Evolutionary conservation across 2,329 filamentous ascomycete genomes (phyloP).

Genomic region (Fusarium zealandicum): DNA sequence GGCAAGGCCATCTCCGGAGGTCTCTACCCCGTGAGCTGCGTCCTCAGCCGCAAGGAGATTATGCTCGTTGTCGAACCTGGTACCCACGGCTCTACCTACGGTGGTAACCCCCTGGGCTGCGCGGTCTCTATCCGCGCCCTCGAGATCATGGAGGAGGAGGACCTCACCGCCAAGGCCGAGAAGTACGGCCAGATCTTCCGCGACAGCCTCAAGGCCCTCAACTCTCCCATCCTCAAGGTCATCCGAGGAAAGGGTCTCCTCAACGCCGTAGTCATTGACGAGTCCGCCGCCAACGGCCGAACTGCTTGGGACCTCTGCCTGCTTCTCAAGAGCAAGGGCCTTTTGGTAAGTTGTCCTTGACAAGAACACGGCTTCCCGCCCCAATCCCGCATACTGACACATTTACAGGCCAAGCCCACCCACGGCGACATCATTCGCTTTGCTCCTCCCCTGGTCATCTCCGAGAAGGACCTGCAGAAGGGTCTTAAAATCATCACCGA

Average conservation of each 20-base stretch:
- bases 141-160: conserved; percentile 91
- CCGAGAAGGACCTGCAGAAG: conserved; percentile 81
- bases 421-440: conserved; percentile 98
- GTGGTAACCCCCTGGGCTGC: conserved; percentile 93
- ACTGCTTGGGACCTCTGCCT: conserved; percentile 97
- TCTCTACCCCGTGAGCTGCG: conserved; percentile 98
- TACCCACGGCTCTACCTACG: conserved; percentile 98
- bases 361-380: background rate
- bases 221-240: conserved; percentile 79
- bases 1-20: conserved; percentile 98
- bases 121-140: conserved; percentile 95
- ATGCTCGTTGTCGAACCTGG: conserved; percentile 97
- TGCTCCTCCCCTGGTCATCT: conserved; percentile 95
- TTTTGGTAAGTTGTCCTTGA: conserved; percentile 72
- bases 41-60: conserved; percentile 85
- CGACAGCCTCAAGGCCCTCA: conserved; percentile 75
- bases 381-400: conserved; percentile 2
- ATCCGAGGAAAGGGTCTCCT: conserved; percentile 93
- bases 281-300: conserved; percentile 82
- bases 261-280: conserved; percentile 96
- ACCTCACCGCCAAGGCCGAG: conserved; percentile 84
- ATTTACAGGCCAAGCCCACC: conserved; percentile 86
- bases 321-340: conserved; percentile 91
- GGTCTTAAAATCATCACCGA: conserved; percentile 82
- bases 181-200: conserved; percentile 84